Percentiles rank a stretch among this genome's conserved stretches.
Conservation (phyloP, 306 rosid genomes). For the Quercus agrifolia region DNA sequence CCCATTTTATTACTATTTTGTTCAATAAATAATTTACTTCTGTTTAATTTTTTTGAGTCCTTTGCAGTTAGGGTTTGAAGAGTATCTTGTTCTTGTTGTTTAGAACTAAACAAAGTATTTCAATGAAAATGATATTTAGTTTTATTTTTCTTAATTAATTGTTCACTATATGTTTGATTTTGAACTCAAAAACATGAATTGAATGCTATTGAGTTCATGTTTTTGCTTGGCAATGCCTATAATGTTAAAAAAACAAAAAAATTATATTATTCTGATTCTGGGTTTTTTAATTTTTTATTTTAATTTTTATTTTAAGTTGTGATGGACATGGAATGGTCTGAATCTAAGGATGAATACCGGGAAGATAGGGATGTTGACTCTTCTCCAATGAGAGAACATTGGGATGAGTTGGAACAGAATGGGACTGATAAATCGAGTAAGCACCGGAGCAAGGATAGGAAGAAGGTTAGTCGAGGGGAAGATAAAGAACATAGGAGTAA, state of each 20-base stretch:
- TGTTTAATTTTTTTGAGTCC: too few relatives aligned
- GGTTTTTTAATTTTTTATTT: neutral
- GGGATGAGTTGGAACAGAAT: conserved; percentile 33
- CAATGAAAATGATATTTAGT: neutral
- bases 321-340: conserved; percentile 64
- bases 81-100: neutral
- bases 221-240: neutral
- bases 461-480: conserved; percentile 59
- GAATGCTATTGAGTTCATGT: too few relatives aligned
- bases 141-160: neutral
- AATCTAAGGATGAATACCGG: conserved; percentile 20
- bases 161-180: neutral
- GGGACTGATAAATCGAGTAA: conserved; percentile 52
- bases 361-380: conserved; percentile 45
- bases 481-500: conserved; percentile 67
- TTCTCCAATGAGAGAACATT: conserved; percentile 32
- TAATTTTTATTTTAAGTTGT: neutral
- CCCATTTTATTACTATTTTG: too few relatives aligned
- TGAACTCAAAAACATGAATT: neutral
- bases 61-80: neutral
- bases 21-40: too few relatives aligned
- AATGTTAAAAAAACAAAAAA: too few relatives aligned
- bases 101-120: too few relatives aligned
- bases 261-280: neutral
- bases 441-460: conserved; percentile 70